A percentile compares a stretch with the other conserved stretches of the same genome.
Evolutionary conservation across 2,329 filamentous ascomycete species (phyloP).

Genomic region (Triangularia setosa): DNA sequence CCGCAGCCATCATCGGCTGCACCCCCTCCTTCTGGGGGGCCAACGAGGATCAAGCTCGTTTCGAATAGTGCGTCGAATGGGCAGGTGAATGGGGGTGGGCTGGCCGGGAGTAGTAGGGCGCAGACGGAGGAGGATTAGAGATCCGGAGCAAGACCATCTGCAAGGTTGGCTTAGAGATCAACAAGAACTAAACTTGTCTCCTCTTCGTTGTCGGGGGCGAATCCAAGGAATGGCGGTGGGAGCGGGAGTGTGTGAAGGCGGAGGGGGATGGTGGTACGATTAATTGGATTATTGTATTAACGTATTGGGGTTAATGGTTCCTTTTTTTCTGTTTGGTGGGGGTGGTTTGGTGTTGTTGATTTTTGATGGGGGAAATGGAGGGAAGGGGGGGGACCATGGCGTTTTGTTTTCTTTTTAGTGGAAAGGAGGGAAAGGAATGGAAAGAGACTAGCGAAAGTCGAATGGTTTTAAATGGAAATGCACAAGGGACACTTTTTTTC

Average conservation of each 20-base stretch:
- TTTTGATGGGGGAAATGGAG: not conserved
- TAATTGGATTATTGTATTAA: not conserved
- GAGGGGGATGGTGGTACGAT: not conserved
- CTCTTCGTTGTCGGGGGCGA: no score
- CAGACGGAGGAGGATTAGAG: conserved; percentile 53
- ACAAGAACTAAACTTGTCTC: no score
- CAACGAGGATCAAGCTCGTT: conserved; percentile 67
- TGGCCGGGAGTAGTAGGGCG: conserved; percentile 33
- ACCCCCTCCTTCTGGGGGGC: conserved; percentile 24
- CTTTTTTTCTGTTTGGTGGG: not conserved
- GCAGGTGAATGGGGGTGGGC: conserved; percentile 20
- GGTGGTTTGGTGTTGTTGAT: not conserved
- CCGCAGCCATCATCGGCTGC: conserved; percentile 56
- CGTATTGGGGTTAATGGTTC: not conserved
- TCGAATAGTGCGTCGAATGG: conserved; percentile 40
- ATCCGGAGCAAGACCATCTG: not conserved
- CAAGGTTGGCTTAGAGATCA: no score
- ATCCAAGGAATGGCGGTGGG: no score
- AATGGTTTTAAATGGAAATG: no score
- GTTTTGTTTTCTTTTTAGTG: not conserved
- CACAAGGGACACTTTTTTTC: no score
- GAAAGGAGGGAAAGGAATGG: not conserved
- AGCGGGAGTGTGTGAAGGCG: no score
- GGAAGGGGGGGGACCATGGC: not conserved
- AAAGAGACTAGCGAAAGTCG: not conserved